Evolutionary conservation across 192 early-diverging fungal species (phyloP).

Genomic region (Coemansia sp.): DNA sequence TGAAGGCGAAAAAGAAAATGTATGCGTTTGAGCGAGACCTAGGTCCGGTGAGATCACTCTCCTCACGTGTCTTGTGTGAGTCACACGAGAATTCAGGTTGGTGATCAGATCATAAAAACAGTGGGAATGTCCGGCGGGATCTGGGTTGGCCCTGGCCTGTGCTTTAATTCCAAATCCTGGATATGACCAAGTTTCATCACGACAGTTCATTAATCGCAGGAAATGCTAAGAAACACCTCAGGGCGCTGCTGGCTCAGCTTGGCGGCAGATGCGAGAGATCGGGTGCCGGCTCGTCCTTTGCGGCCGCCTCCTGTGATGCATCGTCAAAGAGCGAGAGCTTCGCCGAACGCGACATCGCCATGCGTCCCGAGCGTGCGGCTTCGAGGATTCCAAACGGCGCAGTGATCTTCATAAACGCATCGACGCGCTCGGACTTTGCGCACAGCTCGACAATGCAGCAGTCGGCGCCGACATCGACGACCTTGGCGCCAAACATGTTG

Average conservation of each 20-base stretch:
- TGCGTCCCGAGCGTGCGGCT: constrained; percentile 88
- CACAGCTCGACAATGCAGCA: constrained; percentile 82
- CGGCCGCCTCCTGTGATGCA: constrained; percentile 55
- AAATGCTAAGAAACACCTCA: too few species aligned
- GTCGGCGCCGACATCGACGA: constrained; percentile 87
- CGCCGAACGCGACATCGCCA: constrained; percentile 94
- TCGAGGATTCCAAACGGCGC: constrained; percentile 96
- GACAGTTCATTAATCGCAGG: constrained; percentile 19
- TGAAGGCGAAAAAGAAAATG: background rate
- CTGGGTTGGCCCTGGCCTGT: too few species aligned
- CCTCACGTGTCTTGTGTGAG: too few species aligned
- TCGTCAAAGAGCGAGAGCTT: constrained; percentile 73
- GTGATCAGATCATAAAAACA: too few species aligned
- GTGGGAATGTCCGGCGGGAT: too few species aligned
- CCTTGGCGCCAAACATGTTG: constrained; percentile 77
- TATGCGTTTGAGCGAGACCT: background rate
- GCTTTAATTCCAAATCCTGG: too few species aligned
- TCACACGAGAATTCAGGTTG: background rate
- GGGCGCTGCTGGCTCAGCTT: constrained; percentile 52
- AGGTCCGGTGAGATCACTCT: too few species aligned
- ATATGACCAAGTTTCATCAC: too few species aligned
- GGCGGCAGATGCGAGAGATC: constrained; percentile 93
- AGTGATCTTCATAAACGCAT: constrained; percentile 90
- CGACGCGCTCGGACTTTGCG: constrained; percentile 84
- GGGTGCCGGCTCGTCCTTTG: constrained; percentile 55